phyloP scores from a whole-genome alignment of 495 filamentous ascomycete species.

The Talaromyces proteolyticus region DNA sequence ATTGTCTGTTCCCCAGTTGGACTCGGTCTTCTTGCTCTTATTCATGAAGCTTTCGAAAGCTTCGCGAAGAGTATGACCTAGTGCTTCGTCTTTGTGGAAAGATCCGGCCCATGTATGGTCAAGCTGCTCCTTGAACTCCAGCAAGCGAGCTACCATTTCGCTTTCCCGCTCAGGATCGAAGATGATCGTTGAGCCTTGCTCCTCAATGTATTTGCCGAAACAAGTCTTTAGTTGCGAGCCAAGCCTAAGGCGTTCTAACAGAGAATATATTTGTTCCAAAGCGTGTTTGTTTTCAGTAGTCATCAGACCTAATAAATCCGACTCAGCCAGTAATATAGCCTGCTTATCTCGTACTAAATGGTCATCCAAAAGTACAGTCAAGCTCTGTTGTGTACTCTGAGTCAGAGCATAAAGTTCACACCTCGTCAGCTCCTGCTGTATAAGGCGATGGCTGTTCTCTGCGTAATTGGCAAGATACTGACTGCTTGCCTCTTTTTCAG shows the following conservation, averaged over 20 bases:
- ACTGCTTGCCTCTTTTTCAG: slow-evolving; percentile 49
- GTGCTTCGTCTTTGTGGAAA: slow-evolving; percentile 66
- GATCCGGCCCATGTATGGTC: slow-evolving; percentile 67
- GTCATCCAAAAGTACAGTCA: slow-evolving; percentile 65
- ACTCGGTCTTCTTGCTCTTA: slow-evolving; percentile 57
- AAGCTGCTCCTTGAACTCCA: slow-evolving; percentile 75
- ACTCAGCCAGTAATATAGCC: slow-evolving; percentile 51
- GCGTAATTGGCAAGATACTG: slow-evolving; percentile 65
- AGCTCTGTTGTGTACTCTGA: slow-evolving; percentile 67
- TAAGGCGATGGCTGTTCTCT: slow-evolving; percentile 54
- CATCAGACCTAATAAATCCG: slow-evolving; percentile 62
- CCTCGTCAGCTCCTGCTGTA: slow-evolving; percentile 62
- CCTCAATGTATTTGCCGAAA: slow-evolving; percentile 73
- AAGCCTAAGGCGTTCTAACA: slow-evolving; percentile 61
- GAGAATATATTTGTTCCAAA: slow-evolving; percentile 67
- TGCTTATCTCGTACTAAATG: slow-evolving; percentile 58
- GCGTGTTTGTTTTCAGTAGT: slow-evolving; percentile 57
- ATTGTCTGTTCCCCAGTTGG: slow-evolving; percentile 70
- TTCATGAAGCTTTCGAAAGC: slow-evolving; percentile 90
- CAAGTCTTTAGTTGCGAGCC: slow-evolving; percentile 59
- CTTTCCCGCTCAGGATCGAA: slow-evolving; percentile 69
- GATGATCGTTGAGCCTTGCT: slow-evolving; percentile 71
- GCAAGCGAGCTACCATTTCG: slow-evolving; percentile 80
- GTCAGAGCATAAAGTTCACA: slow-evolving; percentile 79
- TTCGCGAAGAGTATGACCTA: slow-evolving; percentile 73